Conservation (phyloP, 2,329 filamentous ascomycete species). For the Lasiodiplodia hormozganensis region DNA sequence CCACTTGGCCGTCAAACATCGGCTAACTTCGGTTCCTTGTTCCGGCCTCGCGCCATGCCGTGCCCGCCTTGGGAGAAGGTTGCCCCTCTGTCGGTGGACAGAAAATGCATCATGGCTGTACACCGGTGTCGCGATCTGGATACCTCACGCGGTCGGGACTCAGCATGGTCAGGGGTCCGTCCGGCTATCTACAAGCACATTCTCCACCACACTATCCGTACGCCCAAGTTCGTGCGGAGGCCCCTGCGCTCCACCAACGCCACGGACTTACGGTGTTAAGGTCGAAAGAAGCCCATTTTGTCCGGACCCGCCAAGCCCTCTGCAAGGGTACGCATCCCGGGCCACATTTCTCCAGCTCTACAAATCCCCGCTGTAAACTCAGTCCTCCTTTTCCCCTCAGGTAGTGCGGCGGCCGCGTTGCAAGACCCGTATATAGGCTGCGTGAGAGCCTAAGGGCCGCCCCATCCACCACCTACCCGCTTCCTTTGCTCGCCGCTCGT, state of each 20-base stretch:
- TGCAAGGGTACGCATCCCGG: conserved; percentile 20
- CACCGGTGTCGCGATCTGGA: conserved; percentile 7
- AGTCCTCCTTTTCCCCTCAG: conserved; percentile 11
- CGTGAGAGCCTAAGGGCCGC: conserved; percentile 9
- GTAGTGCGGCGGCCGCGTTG: conserved; percentile 5
- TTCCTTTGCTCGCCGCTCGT: background rate
- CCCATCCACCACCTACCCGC: background rate
- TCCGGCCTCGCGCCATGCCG: background rate
- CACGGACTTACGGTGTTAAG: conserved; percentile 23
- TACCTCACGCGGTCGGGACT: background rate
- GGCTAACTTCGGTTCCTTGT: background rate
- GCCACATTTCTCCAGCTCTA: conserved; percentile 16
- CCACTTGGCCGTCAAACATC: background rate
- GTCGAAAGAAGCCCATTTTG: background rate
- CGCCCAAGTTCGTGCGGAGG: conserved; percentile 5
- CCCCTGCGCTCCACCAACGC: conserved; percentile 10
- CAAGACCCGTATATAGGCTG: conserved; percentile 1
- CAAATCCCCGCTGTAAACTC: conserved; percentile 14
- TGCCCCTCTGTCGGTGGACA: background rate
- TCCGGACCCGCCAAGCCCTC: conserved; percentile 6
- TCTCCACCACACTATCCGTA: conserved; percentile 15
- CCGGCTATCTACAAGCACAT: conserved; percentile 10
- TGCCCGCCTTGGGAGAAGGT: background rate
- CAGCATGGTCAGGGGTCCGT: background rate
- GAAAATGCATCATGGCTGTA: background rate